Conservation (phyloP, 495 filamentous ascomycete genomes). For the Lindgomyces ingoldianus region DNA sequence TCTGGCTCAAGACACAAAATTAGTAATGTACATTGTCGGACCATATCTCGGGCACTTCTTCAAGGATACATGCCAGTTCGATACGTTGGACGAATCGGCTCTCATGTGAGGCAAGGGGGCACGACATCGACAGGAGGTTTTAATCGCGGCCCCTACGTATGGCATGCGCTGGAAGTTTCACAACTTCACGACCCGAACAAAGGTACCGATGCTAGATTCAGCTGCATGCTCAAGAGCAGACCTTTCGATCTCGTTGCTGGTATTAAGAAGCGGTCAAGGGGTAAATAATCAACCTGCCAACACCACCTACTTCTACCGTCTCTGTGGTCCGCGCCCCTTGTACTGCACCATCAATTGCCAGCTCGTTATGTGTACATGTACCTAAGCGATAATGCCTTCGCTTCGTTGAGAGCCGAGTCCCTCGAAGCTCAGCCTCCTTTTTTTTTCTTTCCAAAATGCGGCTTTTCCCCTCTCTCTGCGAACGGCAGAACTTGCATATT, state of each 20-base stretch:
- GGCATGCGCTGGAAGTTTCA: no score
- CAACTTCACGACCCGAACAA: no score
- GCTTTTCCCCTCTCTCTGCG: neutral
- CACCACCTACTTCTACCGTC: neutral
- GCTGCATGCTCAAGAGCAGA: no score
- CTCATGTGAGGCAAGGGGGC: no score
- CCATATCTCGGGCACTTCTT: neutral
- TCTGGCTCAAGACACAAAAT: neutral
- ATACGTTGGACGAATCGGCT: no score
- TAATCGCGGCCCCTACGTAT: no score
- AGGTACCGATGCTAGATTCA: no score
- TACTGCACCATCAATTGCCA: neutral
- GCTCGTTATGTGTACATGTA: neutral
- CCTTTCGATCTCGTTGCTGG: no score
- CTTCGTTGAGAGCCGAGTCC: neutral
- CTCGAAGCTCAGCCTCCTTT: neutral
- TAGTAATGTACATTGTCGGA: neutral
- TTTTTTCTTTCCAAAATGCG: neutral
- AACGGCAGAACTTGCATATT: constrained; percentile 1
- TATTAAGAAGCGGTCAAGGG: no score
- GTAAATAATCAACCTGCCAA: no score
- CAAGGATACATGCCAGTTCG: neutral
- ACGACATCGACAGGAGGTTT: no score
- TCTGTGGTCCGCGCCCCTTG: neutral
- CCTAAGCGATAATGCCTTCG: neutral